phyloP scores from a whole-genome alignment of 352 stramenopile genomes.

The Peronosclerospora sorghi region DNA sequence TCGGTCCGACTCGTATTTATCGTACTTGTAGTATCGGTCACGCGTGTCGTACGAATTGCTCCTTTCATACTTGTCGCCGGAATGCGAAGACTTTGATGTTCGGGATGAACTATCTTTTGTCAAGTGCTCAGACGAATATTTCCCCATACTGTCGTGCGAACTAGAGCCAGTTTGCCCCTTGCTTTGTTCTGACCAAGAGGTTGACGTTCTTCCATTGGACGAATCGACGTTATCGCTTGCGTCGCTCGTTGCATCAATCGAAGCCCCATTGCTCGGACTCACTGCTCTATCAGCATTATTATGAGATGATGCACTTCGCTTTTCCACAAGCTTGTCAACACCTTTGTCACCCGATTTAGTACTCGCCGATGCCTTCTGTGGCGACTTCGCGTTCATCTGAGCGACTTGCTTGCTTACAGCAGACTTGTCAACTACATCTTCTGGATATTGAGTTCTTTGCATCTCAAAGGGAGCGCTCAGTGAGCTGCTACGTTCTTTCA shows the following conservation, averaged over 20 bases:
- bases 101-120: slow-evolving; percentile 2
- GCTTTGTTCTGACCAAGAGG: neutral
- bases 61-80: slow-evolving; percentile 3
- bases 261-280: slow-evolving; percentile 1
- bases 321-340: too few species aligned
- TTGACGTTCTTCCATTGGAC: slow-evolving; percentile 7
- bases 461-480: neutral
- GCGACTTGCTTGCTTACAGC: slow-evolving; percentile 4
- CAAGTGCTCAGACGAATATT: slow-evolving; percentile 1
- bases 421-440: slow-evolving; percentile 1
- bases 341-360: too few species aligned
- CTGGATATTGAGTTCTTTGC: slow-evolving; percentile 1
- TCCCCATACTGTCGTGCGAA: slow-evolving; percentile 6
- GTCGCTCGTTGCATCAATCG: slow-evolving; percentile 8
- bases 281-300: neutral
- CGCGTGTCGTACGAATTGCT: slow-evolving; percentile 8
- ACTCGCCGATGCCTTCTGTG: neutral
- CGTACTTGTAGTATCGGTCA: slow-evolving; percentile 8
- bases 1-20: slow-evolving; percentile 8
- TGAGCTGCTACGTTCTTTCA: neutral
- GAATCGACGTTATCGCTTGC: slow-evolving; percentile 12
- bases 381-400: neutral
- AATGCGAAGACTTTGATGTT: slow-evolving; percentile 1
- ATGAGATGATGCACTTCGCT: too few species aligned
- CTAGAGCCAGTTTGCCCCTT: slow-evolving; percentile 1